phyloP scores from a whole-genome alignment of 345 rosid genomes.

The Acer campestre region DNA sequence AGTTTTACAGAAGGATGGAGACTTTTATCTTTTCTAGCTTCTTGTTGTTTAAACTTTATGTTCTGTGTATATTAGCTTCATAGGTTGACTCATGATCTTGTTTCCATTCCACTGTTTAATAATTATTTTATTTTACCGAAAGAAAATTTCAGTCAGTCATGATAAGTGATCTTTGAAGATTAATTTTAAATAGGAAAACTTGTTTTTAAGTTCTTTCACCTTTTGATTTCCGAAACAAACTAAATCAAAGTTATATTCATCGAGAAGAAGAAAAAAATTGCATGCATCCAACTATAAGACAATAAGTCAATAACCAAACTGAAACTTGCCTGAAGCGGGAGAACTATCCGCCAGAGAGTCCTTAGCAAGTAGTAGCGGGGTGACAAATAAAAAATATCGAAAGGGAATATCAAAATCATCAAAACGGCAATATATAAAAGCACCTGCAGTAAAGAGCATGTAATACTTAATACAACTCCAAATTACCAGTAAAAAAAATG shows the following conservation, averaged over 20 bases:
- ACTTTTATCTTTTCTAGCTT: background rate
- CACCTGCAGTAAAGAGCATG: constrained; percentile 54
- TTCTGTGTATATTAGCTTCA: background rate
- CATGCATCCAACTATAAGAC: constrained; percentile 5
- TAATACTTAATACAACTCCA: constrained; percentile 17
- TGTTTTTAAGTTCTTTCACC: background rate
- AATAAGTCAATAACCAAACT: constrained; percentile 17
- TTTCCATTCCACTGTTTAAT: background rate
- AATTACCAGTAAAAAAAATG: background rate
- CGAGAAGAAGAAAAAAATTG: background rate
- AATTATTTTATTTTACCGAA: background rate
- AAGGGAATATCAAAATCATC: constrained; percentile 76
- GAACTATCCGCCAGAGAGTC: constrained; percentile 85
- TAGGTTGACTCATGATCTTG: background rate
- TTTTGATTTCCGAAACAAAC: background rate
- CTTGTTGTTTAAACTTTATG: background rate
- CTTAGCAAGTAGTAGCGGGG: constrained; percentile 84
- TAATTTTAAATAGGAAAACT: background rate
- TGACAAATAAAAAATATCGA: constrained; percentile 78
- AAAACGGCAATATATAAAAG: constrained; percentile 68
- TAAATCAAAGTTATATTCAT: background rate
- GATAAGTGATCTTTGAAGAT: constrained; percentile 5
- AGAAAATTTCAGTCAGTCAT: background rate
- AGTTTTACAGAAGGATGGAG: background rate
- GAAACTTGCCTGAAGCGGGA: constrained; percentile 75